Conservation (phyloP, 768 basidiomycete genomes). For the Crassisporium funariophilum region DNA sequence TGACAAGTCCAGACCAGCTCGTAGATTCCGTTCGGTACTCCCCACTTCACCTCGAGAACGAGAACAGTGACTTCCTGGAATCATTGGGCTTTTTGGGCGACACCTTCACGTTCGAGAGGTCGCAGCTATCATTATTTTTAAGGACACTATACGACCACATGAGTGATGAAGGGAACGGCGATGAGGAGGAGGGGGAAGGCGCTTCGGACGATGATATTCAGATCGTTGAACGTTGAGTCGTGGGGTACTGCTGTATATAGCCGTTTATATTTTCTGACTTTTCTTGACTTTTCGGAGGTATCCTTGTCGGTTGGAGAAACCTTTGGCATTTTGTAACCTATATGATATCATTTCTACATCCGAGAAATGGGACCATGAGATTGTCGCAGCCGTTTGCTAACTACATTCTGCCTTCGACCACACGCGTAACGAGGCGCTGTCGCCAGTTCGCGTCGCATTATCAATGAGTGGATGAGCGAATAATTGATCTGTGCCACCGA, state of each 20-base stretch:
- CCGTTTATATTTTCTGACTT: neutral
- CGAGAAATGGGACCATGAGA: neutral
- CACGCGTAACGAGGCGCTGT: conserved; percentile 45
- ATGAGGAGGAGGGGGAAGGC: conserved; percentile 29
- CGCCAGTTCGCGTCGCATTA: conserved; percentile 37
- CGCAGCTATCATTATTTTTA: conserved; percentile 70
- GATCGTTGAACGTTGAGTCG: conserved; percentile 15
- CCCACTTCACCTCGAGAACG: conserved; percentile 66
- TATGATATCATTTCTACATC: neutral
- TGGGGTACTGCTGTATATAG: conserved; percentile 1
- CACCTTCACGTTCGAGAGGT: conserved; percentile 67
- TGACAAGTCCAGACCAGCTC: conserved; percentile 40
- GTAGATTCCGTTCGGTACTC: conserved; percentile 57
- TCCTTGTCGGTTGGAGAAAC: too few species aligned
- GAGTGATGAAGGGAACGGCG: conserved; percentile 36
- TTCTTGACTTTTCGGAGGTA: too few species aligned
- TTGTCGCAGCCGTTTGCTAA: neutral
- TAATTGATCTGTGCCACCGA: conserved; percentile 69
- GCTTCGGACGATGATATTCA: conserved; percentile 27
- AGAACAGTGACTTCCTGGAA: conserved; percentile 55
- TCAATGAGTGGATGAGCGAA: conserved; percentile 53
- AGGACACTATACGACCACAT: conserved; percentile 60
- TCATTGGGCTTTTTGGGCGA: conserved; percentile 61
- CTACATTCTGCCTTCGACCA: conserved; percentile 59
- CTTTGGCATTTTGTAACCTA: too few species aligned